These are phyloP conservation scores for Pseudogymnoascus sp. DNA, from an alignment of 2,329 filamentous ascomycete species.

Conservation along the genomic window DNA sequence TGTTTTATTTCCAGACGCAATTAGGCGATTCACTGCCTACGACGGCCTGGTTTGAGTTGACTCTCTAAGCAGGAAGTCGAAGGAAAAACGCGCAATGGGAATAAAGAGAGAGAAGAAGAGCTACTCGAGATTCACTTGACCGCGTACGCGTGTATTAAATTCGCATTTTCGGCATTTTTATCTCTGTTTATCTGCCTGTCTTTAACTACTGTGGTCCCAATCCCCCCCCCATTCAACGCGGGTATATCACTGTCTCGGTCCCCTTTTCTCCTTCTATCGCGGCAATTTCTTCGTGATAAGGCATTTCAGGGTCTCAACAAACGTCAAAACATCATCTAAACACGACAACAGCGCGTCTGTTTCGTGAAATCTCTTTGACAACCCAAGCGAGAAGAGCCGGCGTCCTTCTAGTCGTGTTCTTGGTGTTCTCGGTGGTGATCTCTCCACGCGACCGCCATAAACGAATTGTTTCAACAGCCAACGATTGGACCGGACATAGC, in stretches of 20 bases:
- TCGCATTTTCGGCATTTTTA: not conserved
- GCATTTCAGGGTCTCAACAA: not conserved
- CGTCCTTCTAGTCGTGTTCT: not conserved
- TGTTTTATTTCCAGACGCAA: not conserved
- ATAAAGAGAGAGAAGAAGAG: not conserved
- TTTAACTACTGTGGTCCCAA: not conserved
- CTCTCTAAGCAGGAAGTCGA: not conserved
- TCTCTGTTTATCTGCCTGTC: not conserved
- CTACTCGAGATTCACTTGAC: too few relatives aligned
- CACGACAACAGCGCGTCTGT: conserved; percentile 9
- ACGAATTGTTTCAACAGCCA: conserved; percentile 7
- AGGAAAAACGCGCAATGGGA: not conserved
- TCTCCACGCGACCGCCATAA: not conserved
- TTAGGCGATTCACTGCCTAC: not conserved
- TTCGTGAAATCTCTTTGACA: conserved; percentile 1
- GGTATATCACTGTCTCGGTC: not conserved
- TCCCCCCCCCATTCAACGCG: not conserved
- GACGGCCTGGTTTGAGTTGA: too few relatives aligned
- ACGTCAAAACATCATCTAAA: not conserved
- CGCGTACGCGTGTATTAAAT: not conserved
- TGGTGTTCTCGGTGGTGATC: not conserved
- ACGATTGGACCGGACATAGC: not conserved
- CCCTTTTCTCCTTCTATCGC: not conserved
- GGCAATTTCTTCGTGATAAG: not conserved
- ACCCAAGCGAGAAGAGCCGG: not conserved